Conservation (phyloP, 192 early-diverging fungal genomes). For the Allomyces macrogynus region DNA sequence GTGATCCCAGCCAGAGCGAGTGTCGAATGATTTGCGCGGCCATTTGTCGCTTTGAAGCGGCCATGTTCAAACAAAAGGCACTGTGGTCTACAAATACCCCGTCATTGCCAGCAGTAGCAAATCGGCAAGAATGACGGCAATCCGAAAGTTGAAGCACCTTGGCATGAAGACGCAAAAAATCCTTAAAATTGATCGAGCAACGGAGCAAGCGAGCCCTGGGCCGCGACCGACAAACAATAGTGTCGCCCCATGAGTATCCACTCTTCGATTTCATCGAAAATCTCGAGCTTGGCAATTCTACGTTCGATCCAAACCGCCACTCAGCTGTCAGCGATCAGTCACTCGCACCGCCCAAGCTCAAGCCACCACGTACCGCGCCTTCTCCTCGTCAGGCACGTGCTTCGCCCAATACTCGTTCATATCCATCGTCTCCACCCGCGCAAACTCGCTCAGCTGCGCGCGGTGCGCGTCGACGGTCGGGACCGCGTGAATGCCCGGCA, state of each 20-base stretch:
- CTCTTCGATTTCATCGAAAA: conserved; percentile 84
- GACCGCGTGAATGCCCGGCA: conserved; percentile 52
- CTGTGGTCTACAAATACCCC: no score
- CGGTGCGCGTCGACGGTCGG: conserved; percentile 49
- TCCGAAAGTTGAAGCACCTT: no score
- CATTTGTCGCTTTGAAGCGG: no score
- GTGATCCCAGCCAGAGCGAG: no score
- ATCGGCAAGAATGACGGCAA: no score
- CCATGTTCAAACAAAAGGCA: no score
- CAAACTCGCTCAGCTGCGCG: conserved; percentile 34
- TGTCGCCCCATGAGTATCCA: conserved; percentile 62
- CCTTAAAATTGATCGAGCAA: no score
- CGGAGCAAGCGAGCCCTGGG: neutral
- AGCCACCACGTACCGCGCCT: conserved; percentile 11
- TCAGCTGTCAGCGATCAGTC: neutral
- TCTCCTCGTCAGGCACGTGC: conserved; percentile 16
- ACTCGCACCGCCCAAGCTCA: neutral
- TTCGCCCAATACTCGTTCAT: conserved; percentile 31
- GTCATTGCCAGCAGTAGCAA: no score
- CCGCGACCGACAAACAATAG: conserved; percentile 48
- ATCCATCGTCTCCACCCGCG: conserved; percentile 9
- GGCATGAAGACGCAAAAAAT: no score
- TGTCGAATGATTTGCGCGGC: no score
- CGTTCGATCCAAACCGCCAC: neutral
- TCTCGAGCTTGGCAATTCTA: conserved; percentile 53